Conservation (phyloP, 352 stramenopile species). For the Pythium vanterpoolii region DNA sequence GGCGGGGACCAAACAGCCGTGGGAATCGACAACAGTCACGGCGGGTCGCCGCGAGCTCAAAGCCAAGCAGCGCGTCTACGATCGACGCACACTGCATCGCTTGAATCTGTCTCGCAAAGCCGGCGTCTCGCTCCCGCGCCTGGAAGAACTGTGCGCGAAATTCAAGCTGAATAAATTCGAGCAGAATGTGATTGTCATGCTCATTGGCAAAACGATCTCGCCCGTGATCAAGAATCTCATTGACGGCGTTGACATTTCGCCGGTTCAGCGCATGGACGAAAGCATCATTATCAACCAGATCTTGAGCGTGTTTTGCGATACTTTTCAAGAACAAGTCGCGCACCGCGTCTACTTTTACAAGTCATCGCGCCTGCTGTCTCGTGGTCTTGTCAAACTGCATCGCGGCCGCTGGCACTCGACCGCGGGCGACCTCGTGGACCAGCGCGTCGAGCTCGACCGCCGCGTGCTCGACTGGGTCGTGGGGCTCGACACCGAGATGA, state of each 20-base stretch:
- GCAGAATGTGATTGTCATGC: constrained; percentile 88
- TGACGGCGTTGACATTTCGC: constrained; percentile 79
- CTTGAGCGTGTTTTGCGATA: constrained; percentile 85
- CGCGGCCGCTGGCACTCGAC: constrained; percentile 81
- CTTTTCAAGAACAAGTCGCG: constrained; percentile 84
- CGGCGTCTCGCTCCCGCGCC: constrained; percentile 52
- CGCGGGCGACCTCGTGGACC: constrained; percentile 81
- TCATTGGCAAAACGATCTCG: constrained; percentile 89
- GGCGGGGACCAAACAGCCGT: constrained; percentile 77
- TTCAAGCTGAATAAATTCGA: constrained; percentile 87
- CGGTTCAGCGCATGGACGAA: constrained; percentile 86
- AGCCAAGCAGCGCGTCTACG: constrained; percentile 83
- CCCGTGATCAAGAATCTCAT: constrained; percentile 88
- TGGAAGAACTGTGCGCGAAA: constrained; percentile 71
- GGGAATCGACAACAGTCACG: constrained; percentile 61
- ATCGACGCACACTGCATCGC: constrained; percentile 58
- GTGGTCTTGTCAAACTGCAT: constrained; percentile 79
- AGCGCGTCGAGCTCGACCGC: constrained; percentile 81
- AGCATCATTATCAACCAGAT: constrained; percentile 90
- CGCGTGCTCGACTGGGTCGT: constrained; percentile 87
- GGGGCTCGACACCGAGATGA: constrained; percentile 86
- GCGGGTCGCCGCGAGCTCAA: constrained; percentile 78
- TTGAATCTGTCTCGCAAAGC: constrained; percentile 62
- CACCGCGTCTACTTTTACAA: constrained; percentile 90
- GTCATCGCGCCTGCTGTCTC: constrained; percentile 68